Evolutionary conservation across 257 asterid species (phyloP).

Genomic region (Capsicum rhomboideum): DNA sequence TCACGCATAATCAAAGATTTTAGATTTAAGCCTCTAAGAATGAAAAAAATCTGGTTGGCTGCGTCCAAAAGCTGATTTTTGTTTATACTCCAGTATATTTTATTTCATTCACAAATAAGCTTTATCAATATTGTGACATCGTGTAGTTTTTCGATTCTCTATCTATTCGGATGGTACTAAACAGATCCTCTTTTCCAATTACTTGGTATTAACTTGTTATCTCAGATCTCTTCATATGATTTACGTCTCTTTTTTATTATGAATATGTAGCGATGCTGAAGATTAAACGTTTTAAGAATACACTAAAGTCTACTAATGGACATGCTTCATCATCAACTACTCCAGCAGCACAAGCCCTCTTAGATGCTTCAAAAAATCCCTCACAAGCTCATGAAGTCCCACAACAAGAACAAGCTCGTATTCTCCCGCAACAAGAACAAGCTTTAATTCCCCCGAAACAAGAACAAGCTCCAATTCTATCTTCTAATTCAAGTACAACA

Average conservation of each 20-base stretch:
- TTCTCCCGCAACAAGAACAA: background rate
- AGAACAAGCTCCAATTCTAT: background rate
- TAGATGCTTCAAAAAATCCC: background rate
- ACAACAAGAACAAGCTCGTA: background rate
- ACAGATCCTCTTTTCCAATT: background rate
- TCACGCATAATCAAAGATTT: too few relatives aligned
- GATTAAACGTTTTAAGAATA: background rate
- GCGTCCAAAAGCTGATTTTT: too few relatives aligned
- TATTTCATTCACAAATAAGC: background rate
- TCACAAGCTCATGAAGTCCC: background rate
- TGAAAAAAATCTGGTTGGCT: too few relatives aligned
- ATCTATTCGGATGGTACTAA: background rate
- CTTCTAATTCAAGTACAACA: background rate
- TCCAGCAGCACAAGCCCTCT: background rate
- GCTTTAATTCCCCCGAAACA: background rate
- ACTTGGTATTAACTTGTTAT: background rate
- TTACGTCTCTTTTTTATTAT: background rate
- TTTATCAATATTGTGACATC: too few relatives aligned
- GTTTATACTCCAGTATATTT: background rate
- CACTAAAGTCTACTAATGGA: background rate
- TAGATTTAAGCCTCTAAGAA: too few relatives aligned
- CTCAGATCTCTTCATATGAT: background rate
- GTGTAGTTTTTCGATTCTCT: background rate
- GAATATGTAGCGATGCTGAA: background rate
- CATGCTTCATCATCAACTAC: background rate